Conservation (phyloP, 1,139 yeast genomes). For the Saccharomyces hybrid region DNA sequence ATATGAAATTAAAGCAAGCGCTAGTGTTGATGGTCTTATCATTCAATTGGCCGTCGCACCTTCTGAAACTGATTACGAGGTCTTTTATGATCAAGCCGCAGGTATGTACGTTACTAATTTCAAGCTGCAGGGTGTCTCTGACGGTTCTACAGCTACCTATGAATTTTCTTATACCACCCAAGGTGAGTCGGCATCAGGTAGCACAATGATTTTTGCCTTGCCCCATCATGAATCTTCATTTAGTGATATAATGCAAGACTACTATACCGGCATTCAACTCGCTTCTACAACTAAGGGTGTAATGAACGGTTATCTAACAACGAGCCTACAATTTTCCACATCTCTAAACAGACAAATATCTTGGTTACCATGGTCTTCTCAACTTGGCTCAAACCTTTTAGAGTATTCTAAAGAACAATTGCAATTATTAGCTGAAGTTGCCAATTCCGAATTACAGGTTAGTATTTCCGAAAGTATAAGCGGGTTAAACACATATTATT, state of each 20-base stretch:
- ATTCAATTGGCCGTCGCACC: conserved; percentile 40
- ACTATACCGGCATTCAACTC: conserved; percentile 36
- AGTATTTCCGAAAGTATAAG: conserved; percentile 47
- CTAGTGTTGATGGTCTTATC: conserved; percentile 30
- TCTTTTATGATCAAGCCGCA: conserved; percentile 49
- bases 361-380: conserved; percentile 53
- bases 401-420: conserved; percentile 46
- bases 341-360: conserved; percentile 34
- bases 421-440: conserved; percentile 36
- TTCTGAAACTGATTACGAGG: conserved; percentile 25
- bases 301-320: conserved; percentile 52
- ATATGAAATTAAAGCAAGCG: conserved; percentile 42
- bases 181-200: conserved; percentile 34
- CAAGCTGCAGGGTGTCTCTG: conserved; percentile 20
- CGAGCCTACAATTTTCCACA: conserved; percentile 50
- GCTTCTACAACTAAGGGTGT: conserved; percentile 65
- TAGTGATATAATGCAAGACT: conserved; percentile 17
- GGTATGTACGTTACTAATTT: conserved; percentile 39
- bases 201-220: conserved; percentile 43
- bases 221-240: conserved; percentile 62
- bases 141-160: conserved; percentile 30
- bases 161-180: conserved; percentile 32
- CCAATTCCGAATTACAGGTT: conserved; percentile 37
- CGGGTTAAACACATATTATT: conserved; percentile 69
- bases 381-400: conserved; percentile 31